These are phyloP conservation scores for Talaromyces sp. DNA, from an alignment of 2,329 filamentous ascomycete species.

Conservation along the genomic window DNA sequence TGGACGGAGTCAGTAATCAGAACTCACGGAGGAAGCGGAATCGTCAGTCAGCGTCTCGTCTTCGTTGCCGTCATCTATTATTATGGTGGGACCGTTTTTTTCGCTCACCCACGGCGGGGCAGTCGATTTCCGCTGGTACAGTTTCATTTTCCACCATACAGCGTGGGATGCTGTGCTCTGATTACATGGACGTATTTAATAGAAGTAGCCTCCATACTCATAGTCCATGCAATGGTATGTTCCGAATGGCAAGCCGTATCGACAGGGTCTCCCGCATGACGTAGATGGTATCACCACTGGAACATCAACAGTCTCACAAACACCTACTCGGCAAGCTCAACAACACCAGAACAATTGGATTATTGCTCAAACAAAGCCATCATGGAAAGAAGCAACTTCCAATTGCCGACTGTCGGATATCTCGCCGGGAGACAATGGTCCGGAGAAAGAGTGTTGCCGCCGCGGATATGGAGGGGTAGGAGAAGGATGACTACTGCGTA, in stretches of 20 bases:
- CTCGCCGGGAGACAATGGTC: slow-evolving; percentile 20
- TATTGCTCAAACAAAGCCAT: neutral
- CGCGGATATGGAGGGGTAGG: slow-evolving; percentile 13
- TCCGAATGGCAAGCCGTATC: neutral
- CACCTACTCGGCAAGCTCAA: neutral
- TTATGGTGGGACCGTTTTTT: slow-evolving; percentile 7
- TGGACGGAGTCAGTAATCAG: neutral
- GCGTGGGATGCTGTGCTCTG: neutral
- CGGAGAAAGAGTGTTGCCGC: slow-evolving; percentile 7
- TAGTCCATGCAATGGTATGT: neutral
- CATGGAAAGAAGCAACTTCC: neutral
- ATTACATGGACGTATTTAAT: neutral
- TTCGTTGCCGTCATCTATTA: neutral
- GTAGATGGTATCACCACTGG: neutral
- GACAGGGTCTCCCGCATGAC: neutral
- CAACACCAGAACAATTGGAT: neutral
- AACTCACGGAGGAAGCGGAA: slow-evolving; percentile 1
- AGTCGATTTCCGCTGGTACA: neutral
- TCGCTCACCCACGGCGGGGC: slow-evolving; percentile 3
- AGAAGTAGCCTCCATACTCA: neutral
- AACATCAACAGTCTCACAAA: neutral
- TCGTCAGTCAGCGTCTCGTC: neutral
- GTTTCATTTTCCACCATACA: neutral
- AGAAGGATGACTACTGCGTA: slow-evolving; percentile 8
- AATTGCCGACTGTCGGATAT: slow-evolving; percentile 3